phyloP scores from a whole-genome alignment of 768 basidiomycete species.

The Lentinula detonsa region DNA sequence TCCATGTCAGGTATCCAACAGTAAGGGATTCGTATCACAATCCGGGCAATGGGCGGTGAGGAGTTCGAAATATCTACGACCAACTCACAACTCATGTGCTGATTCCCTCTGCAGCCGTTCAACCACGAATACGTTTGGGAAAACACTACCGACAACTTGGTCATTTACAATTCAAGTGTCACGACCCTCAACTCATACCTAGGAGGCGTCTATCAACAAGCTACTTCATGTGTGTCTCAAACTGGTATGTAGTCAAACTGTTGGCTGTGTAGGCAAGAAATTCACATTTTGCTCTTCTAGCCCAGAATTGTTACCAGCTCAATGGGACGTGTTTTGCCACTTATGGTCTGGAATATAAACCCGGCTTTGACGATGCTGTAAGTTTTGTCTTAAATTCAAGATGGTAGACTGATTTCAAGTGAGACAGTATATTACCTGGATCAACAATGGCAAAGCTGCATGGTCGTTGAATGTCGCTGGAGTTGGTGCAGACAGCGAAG shows the following conservation, averaged over 20 bases:
- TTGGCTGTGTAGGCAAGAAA: slow-evolving; percentile 4
- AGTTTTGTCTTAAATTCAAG: slow-evolving; percentile 21
- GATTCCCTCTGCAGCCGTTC: slow-evolving; percentile 29
- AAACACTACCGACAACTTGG: slow-evolving; percentile 26
- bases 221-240: slow-evolving; percentile 26
- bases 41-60: slow-evolving; percentile 42
- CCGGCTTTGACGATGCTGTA: slow-evolving; percentile 35
- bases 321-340: slow-evolving; percentile 35
- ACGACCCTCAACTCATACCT: slow-evolving; percentile 35
- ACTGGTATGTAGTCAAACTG: slow-evolving; percentile 21
- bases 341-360: slow-evolving; percentile 52
- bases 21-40: slow-evolving; percentile 38
- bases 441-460: slow-evolving; percentile 44
- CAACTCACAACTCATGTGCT: background rate
- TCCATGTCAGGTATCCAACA: slow-evolving; percentile 6
- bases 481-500: slow-evolving; percentile 41
- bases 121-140: slow-evolving; percentile 35
- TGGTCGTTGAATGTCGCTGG: slow-evolving; percentile 53
- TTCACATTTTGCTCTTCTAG: slow-evolving; percentile 7
- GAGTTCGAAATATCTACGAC: background rate
- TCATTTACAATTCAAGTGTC: slow-evolving; percentile 22
- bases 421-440: slow-evolving; percentile 61
- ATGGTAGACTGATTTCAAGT: slow-evolving; percentile 26
- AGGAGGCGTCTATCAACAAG: slow-evolving; percentile 39
- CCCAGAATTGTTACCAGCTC: slow-evolving; percentile 40